Percentiles rank a stretch among this genome's conserved stretches.
Evolutionary conservation across 176 grass and related monocot species (phyloP).

Genomic region (Lolium multiflorum): DNA sequence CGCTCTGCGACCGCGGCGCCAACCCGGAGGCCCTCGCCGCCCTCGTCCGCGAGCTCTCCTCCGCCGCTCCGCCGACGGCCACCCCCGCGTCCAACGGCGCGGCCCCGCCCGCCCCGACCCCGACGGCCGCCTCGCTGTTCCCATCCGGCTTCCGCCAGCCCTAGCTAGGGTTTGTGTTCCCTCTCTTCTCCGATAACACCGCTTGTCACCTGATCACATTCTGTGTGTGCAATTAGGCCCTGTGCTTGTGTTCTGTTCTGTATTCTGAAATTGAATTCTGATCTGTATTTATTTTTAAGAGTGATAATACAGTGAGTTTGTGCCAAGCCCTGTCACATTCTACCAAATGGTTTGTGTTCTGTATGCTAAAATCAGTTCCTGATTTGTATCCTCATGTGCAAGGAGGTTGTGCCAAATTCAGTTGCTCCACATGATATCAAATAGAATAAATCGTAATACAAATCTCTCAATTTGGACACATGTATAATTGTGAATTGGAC

Average conservation of each 20-base stretch:
- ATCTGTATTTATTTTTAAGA: background rate
- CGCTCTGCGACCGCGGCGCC: too few relatives aligned
- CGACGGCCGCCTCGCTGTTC: constrained; percentile 39
- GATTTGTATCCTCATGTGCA: background rate
- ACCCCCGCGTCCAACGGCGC: too few relatives aligned
- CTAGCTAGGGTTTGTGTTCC: constrained; percentile 61
- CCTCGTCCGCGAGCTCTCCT: too few relatives aligned
- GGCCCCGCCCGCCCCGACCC: background rate
- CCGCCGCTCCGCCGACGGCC: too few relatives aligned
- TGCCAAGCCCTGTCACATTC: background rate
- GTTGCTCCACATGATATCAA: background rate
- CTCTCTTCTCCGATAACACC: background rate
- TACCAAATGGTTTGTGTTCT: background rate
- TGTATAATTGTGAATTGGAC: too few relatives aligned
- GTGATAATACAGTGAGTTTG: background rate
- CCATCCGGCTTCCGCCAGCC: constrained; percentile 44
- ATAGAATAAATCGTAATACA: background rate
- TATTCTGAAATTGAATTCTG: background rate
- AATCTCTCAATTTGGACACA: too few relatives aligned
- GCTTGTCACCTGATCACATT: background rate
- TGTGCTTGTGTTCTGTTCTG: background rate
- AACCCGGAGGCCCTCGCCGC: too few relatives aligned
- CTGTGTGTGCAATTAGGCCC: background rate
- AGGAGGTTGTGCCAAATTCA: background rate
- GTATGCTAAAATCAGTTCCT: background rate